Base-by-base conservation (phyloP, 306 rosid genomes). In the Coriaria nepalensis region DNA sequence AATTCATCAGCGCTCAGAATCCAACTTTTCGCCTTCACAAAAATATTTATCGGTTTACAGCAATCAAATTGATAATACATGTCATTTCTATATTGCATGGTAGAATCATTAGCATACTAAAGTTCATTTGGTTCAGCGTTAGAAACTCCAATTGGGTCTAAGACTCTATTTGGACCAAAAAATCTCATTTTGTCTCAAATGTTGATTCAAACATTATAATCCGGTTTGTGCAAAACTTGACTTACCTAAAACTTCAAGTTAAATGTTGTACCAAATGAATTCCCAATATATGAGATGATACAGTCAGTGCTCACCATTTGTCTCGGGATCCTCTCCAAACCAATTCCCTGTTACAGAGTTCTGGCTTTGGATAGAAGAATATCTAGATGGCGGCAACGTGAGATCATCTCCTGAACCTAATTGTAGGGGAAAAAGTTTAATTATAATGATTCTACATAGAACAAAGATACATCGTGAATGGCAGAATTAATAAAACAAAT, bases 331-430 rank as follows among this genome's bases (percentile, higher is more conserved):
- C 47, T 73, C 95, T 4, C 64, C 43, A 35, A 47, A 58, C 10
- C 70, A 74, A 64, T 62, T 70, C 66, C 70, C 87, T 5, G 65
- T 13, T 11, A 76, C 86, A 40, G 72, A 64, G 40, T 9, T 40
- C 43, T 63, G 58, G 59, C 67, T 52, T 56, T 45, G 73, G 62
- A 68, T 20, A 56, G 83, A 83, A 59, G 86, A 68, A 15, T 74
- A 37, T 57, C 74, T 68, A 6, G 83, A 74, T 37, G 73, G 76
- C 9, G 72, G 79, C 34, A 68, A 53, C 5, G 77, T 35, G 44
- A 66, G 57, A 65, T 79, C 82, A 43, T 78, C 75, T 47, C 68
- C 95, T 74, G 77, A 60, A 68, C 55, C 49, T 45, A 39, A 66
- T 40, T 65, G 6, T 49, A 57, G 9, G 56, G 43, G 41, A 9